Evolutionary conservation across 2,329 filamentous ascomycete genomes (phyloP).

Genomic region (Curvularia lunata): DNA sequence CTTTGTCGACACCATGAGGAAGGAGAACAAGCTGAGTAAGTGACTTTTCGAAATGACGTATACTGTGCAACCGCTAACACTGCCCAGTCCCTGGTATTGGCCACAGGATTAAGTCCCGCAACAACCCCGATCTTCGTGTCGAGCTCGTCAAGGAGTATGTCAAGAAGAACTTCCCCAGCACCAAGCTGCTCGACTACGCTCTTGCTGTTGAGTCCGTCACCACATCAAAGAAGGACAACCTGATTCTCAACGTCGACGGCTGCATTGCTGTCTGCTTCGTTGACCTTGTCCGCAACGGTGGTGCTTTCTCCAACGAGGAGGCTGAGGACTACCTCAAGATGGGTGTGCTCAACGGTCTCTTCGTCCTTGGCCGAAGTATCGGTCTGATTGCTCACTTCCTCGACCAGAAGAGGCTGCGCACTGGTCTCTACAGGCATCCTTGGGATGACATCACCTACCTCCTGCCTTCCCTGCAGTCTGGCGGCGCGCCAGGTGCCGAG

Average conservation of each 20-base stretch:
- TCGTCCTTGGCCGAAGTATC: constrained; percentile 95
- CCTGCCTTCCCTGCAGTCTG: constrained; percentile 46
- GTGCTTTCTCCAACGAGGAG: constrained; percentile 94
- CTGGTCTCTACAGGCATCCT: constrained; percentile 95
- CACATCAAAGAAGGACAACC: constrained; percentile 99
- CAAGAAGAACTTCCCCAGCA: constrained; percentile 93
- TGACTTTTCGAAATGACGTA: constrained; percentile 20
- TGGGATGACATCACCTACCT: constrained; percentile 68
- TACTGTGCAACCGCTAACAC: constrained; percentile 22
- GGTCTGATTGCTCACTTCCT: constrained; percentile 99
- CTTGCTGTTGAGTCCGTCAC: constrained; percentile 97
- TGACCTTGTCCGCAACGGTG: constrained; percentile 95
- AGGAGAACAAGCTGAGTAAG: constrained; percentile 97
- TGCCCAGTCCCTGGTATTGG: constrained; percentile 85
- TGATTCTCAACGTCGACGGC: constrained; percentile 98
- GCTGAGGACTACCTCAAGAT: constrained; percentile 98
- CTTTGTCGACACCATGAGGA: constrained; percentile 98
- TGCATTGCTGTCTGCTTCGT: constrained; percentile 99
- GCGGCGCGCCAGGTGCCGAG: constrained; percentile 48
- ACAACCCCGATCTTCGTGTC: constrained; percentile 99
- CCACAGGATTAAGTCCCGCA: constrained; percentile 98
- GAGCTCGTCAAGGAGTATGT: constrained; percentile 99
- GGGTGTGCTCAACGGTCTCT: constrained; percentile 99
- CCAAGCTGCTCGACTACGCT: constrained; percentile 98
- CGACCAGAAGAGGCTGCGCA: constrained; percentile 98